Evolutionary conservation across 371 early-diverging fungal species (phyloP), one percentile per base, ranked within the genome.

Genomic region (Smittium mucronatum): DNA sequence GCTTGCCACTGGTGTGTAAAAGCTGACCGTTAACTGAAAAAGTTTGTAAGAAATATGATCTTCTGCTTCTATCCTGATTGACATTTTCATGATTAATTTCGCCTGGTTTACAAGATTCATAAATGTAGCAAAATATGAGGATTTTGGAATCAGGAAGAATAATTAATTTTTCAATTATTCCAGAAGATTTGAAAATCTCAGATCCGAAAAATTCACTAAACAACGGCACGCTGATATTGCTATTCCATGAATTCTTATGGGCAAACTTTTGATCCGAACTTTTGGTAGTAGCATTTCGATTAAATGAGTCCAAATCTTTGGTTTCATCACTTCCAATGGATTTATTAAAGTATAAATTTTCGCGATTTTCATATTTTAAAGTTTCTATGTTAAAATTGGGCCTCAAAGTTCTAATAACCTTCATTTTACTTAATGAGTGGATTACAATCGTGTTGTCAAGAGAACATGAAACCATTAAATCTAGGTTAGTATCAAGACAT

Each of bases 121-220:
- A 21, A 21, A 47, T 28, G 26, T 15, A n/a, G 26, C 59, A 59
- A 5, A 59, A 26, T n/a, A 28, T n/a, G 5, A 59, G 28, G 26
- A 59, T 59, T 59, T 26, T 59, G 26, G 59, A 59, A 28, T 59
- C 59, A n/a, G 59, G 59, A 21, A 59, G 59, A 15, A 59, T 5
- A 59, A n/a, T 2, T 16, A 59, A 2, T 28, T 59, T 59, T 28
- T 59, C 59, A n/a, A 28, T 28, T 21, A 59, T 26, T 15, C 59
- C 59, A 59, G 2, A 21, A 16, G 5, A 59, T 11, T 28, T 59
- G 59, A n/a, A n/a, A 59, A 28, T 28, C 2, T 26, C 26, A 16
- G 2, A 16, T 26, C 15, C 15, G 15, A 59, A 2, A 2, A 59
- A 59, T 28, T 59, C 59, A 26, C 28, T 59, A 59, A 59, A 59